Conservation (phyloP, 495 filamentous ascomycete species). For the Annulohypoxylon stygium region DNA sequence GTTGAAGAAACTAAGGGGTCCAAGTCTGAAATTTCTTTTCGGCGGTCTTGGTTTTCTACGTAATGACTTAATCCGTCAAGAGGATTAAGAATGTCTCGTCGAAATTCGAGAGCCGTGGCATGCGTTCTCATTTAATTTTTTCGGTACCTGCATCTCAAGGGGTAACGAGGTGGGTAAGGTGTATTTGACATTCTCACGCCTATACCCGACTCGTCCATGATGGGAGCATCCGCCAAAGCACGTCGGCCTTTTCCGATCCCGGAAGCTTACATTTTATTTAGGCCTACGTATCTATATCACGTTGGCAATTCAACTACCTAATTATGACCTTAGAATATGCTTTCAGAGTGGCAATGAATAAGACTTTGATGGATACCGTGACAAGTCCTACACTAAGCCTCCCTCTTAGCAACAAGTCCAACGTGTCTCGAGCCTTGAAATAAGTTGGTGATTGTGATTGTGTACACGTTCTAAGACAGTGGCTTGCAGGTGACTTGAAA, state of each 20-base stretch:
- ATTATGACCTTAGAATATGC: neutral
- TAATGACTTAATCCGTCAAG: neutral
- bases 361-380: neutral
- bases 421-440: conserved; percentile 17
- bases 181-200: conserved; percentile 1
- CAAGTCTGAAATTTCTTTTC: conserved; percentile 10
- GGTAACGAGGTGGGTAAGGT: conserved; percentile 33
- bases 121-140: conserved; percentile 22
- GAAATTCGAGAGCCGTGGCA: neutral
- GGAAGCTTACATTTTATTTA: conserved; percentile 26
- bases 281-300: neutral
- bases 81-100: conserved; percentile 17
- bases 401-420: neutral
- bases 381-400: neutral
- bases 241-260: conserved; percentile 30
- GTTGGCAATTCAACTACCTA: conserved; percentile 4
- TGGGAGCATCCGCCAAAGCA: conserved; percentile 1
- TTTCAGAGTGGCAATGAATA: neutral
- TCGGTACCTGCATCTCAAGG: conserved; percentile 43
- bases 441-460: conserved; percentile 15
- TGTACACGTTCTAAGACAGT: conserved; percentile 10
- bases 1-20: conserved; percentile 17
- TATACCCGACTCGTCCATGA: neutral
- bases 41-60: neutral
- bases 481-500: conserved; percentile 2